phyloP scores from a whole-genome alignment of 768 basidiomycete species.

The Collybia sordida region DNA sequence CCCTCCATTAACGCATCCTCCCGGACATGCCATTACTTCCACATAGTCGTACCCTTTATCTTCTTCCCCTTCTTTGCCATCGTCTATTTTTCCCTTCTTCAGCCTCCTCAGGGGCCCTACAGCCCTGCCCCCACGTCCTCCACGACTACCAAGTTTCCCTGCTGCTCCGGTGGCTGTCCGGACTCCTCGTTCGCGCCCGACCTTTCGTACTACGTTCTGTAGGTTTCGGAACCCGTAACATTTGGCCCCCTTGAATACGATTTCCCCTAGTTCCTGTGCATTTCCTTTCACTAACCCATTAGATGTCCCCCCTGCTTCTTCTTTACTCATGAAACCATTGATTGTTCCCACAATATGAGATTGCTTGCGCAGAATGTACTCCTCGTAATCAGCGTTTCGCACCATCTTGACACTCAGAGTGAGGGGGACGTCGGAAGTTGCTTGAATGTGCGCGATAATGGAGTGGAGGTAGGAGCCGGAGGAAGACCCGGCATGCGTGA shows the following conservation, averaged over 20 bases:
- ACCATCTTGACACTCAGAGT: constrained; percentile 54
- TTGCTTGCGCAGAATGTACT: constrained; percentile 50
- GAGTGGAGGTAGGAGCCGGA: constrained; percentile 93
- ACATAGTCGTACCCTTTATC: constrained; percentile 80
- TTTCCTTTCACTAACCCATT: constrained; percentile 8
- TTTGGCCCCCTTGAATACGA: constrained; percentile 89
- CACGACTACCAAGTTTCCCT: constrained; percentile 37
- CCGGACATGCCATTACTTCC: constrained; percentile 99
- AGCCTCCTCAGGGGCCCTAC: constrained; percentile 20
- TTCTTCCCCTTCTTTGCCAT: constrained; percentile 29
- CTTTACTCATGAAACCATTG: not conserved
- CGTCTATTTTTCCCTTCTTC: constrained; percentile 31
- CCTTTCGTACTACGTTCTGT: constrained; percentile 93
- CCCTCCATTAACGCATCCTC: constrained; percentile 96
- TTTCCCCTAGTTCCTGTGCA: constrained; percentile 45
- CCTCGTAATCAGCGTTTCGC: constrained; percentile 78
- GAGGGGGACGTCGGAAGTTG: constrained; percentile 42
- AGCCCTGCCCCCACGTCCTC: constrained; percentile 4
- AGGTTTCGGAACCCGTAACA: constrained; percentile 98
- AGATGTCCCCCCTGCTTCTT: not conserved
- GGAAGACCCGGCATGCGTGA: constrained; percentile 79
- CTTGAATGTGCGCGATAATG: constrained; percentile 58
- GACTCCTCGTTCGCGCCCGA: constrained; percentile 82
- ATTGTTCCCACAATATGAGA: not conserved
- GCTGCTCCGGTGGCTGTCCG: constrained; percentile 72